Evolutionary conservation across 257 asterid species (phyloP), one percentile per base, ranked within the genome.

Genomic region (Verbena officinalis): DNA sequence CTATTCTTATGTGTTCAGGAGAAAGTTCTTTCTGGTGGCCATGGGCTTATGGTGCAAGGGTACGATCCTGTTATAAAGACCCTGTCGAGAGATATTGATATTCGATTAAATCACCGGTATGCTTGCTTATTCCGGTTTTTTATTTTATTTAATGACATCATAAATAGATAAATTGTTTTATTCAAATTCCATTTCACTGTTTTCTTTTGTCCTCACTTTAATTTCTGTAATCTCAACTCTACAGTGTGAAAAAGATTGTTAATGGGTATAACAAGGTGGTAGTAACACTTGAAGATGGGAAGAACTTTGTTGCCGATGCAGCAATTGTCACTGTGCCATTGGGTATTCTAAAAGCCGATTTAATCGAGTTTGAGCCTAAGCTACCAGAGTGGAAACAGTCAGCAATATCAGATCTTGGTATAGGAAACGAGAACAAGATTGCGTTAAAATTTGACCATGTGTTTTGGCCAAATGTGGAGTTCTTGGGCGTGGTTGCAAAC

Each of bases 31-130:
- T 74, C 99, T 24, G 97, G 99, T 68, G 97, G 99, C 65, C 99
- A 94, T 72, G 99, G 99, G 66, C 95, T 94, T 51, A 90, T 94
- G 99, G 96, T 94, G 68, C 96, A 90, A 79, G 99, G 97, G 69
- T 94, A 94, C 61, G 75, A 77, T 71, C 99, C 99, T 3, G 83
- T 94, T 49, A 77, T 94, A 56, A 79, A 85, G 81, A 82, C 87
- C 39, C 65, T 94, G 75, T 78, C 99, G 4, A 77, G 78, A 76
- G 96, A 83, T 69, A 73, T 88, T 38, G 96, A 90, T 64, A 88
- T 94, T 62, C 96, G 96, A 70, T 77, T 94, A 75, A 88, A 78
- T 80, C 96, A 88, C 78, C 75, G 97, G 99, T 90, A 81, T 75
- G 83, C 43, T 48, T 63, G 48, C 39, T 39, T 33, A 62, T 66